Base-by-base conservation (phyloP, 1,284 basidiomycete species). In the Heterobasidion parviporum region DNA sequence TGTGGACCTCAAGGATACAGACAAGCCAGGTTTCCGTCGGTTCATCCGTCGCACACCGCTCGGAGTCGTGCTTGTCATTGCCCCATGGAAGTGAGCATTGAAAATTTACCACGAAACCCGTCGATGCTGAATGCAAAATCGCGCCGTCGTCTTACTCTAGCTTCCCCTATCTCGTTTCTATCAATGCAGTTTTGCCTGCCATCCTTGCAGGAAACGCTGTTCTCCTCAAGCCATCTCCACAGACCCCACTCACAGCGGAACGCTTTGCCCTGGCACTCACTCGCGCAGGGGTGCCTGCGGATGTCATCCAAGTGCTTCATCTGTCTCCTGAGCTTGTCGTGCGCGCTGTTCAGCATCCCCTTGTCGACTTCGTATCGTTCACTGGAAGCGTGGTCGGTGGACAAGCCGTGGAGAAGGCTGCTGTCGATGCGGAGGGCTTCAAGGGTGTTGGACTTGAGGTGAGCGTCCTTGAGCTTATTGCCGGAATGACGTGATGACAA, bases 141-240 rank as follows among this genome's bases (percentile, higher is more conserved):
- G 26, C 26, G 26, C 26, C 26, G 26, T 26, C 26, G 26, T 6
- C 26, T 3, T 26, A 26, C 26, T 65, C 57, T 67, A 94, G 91
- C 71, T 96, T 82, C 71, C 94, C 94, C 0, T 95, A 93, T 73
- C 82, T 97, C 51, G 87, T 87, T 49, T 83, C 90, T 41, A 82
- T 98, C 69, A 98, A 98, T 71, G 85, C 91, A 1, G 84, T 98
- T 54, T 79, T 98, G 35, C 94, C 94, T 1, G 92, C 93, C 1
- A 74, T 98, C 58, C 75, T 96, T 43, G 83, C 92, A 6, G 92
- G 95, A 33, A 98, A 98, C 69, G 74, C 90, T 0, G 90, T 98
- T 14, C 71, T 98, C 52, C 75, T 98, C 67, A 98, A 98, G 70
- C 94, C 95, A 0, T 95, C 94, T 3, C 95, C 95, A 1, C 95